Conservation (phyloP, 176 grass and related monocot genomes). For the Avena insularis region DNA sequence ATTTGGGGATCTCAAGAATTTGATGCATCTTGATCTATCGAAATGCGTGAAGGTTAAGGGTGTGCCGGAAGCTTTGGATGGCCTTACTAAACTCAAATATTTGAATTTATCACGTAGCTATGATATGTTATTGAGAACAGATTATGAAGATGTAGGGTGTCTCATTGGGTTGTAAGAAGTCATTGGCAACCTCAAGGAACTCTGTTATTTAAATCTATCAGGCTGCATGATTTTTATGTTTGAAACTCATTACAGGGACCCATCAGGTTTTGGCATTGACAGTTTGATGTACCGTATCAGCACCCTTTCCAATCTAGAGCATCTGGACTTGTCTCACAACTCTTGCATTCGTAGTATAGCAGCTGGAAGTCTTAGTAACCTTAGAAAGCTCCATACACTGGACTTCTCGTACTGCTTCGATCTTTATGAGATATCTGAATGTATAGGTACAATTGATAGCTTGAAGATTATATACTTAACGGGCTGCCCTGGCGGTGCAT, state of each 20-base stretch:
- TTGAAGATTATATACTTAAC: background rate
- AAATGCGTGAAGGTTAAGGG: background rate
- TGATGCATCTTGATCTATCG: background rate
- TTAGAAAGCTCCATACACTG: background rate
- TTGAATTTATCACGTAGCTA: background rate
- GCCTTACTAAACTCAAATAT: background rate
- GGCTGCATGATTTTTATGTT: background rate
- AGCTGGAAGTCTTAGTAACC: background rate
- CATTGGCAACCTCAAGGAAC: background rate
- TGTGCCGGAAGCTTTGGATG: background rate
- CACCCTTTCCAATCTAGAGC: constrained; percentile 7
- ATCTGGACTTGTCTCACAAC: background rate
- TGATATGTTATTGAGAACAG: too few relatives aligned
- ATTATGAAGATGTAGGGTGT: too few relatives aligned
- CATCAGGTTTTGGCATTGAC: background rate
- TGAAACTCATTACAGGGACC: too few relatives aligned
- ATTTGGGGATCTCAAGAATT: background rate
- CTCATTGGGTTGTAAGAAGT: background rate
- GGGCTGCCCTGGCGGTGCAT: too few relatives aligned
- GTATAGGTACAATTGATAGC: background rate
- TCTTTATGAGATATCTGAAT: background rate
- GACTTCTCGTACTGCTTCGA: background rate
- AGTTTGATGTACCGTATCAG: background rate
- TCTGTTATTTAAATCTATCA: constrained; percentile 24
- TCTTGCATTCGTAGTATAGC: fast-evolving